Base-by-base conservation (phyloP, 192 early-diverging fungal genomes). In the Coemansia sp. region DNA sequence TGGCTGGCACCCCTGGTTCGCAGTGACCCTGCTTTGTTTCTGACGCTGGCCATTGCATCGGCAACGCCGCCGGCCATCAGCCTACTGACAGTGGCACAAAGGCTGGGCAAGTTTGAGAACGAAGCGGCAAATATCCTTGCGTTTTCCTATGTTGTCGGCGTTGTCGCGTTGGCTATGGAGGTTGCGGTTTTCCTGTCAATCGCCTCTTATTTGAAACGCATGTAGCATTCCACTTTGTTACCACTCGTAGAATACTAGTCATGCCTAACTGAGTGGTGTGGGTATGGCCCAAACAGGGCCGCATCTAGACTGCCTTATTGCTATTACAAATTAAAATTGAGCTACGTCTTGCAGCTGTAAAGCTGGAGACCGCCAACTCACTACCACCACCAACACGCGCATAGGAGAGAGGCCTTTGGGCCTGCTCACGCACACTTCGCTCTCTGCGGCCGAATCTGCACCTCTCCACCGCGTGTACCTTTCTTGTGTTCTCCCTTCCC, bases 51-150 rank as follows among this genome's bases (percentile, higher is more conserved):
- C 3, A 68, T 90, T 15, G 54, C 87, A 9, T 82, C 82, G 1
- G 82, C 82, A 6, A 82, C 82, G 26, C 88, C 88, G 1, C 84
- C 88, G 1, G 88, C 88, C 1, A 74, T 88, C 60, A 88, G 86
- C 34, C 78, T 89, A 37, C 74, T 84, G 8, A 86, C 87, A 26
- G 81, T 89, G n/a, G 82, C 84, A 39, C 84, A 87, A 54, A 81
- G 82, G 38, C 72, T 84, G 50, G 84, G 83, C 1, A 67, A 83
- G 62, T 90, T 83, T 63, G 85, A 90, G 63, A 67, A 74, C n/a
- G 83, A 87, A 60, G 82, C 87, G 67, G 81, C 85, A 6, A 74
- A 59, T 4, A 73, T 90, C 6, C 60, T 90, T 29, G 86, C 87
- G 56, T 86, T 73, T 74, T 80, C 83, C 18, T 90, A 90, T 46